Base-by-base conservation (phyloP, 2,329 filamentous ascomycete genomes). In the Aspergillus eucalypticola region DNA sequence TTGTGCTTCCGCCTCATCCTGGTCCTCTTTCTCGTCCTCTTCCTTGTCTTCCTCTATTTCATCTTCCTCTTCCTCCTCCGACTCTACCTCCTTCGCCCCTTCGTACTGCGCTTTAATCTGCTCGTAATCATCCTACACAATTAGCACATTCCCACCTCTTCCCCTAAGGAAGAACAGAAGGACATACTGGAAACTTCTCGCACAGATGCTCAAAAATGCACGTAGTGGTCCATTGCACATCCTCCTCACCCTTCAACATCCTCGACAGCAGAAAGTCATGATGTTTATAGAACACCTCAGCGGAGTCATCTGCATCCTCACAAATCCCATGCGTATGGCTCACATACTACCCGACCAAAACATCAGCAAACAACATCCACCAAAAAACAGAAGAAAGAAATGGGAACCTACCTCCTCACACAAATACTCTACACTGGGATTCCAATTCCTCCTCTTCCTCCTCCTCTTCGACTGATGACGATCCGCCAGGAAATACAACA, bases 401-500 rank as follows among this genome's bases (percentile, higher is more conserved):
- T 11, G 5, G 32, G 32, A 10, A 19, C 23, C 15, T 50, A 78
- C 76, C 71, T 79, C 75, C 59, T 78, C 75, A 58, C 74, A 76
- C 54, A 79, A 66, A 56, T 73, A 72, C 44, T 76, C 74, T 42
- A 78, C 67, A 42, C 73, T 72, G 2, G 76, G 72, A 55, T 75
- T 73, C 66, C 72, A 66, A 61, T 67, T 69, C 54, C 69, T 69
- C 46, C 70, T 71, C 55, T 72, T 69, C 41, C 74, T 67, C 54
- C 72, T 69, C 42, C 74, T 67, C 66, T 74, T 76, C 64, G 76
- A 78, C 53, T 76, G 71, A 65, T 87, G 82, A 21, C 82, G 79
- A 67, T 88, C 86, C n/a, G 81, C 82, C 51, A 87, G 71, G 68
- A 86, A 88, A 69, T 88, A 88, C 8, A 88, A 75, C 60, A 87